These are phyloP conservation scores for Boletus vermiculosoides DNA, from an alignment of 768 basidiomycete genomes.

Conservation along the genomic window DNA sequence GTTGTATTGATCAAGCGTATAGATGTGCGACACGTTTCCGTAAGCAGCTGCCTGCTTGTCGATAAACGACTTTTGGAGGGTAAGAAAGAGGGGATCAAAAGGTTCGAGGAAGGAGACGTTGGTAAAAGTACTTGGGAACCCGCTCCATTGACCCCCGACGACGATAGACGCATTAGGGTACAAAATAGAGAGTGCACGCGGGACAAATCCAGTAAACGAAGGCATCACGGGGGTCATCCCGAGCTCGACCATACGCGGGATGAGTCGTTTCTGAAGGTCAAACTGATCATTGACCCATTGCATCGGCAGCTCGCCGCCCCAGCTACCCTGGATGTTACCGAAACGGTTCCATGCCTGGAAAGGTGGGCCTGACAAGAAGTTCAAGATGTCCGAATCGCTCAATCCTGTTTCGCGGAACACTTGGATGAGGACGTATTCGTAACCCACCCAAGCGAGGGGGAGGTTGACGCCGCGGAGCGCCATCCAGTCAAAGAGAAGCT, in stretches of 20 bases:
- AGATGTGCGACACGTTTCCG: conserved; percentile 40
- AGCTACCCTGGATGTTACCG: conserved; percentile 43
- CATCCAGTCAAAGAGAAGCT: conserved; percentile 42
- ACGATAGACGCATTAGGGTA: conserved; percentile 38
- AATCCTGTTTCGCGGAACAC: conserved; percentile 40
- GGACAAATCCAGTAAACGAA: conserved; percentile 43
- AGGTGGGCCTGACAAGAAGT: conserved; percentile 39
- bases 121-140: conserved; percentile 33
- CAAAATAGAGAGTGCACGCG: conserved; percentile 28
- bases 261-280: conserved; percentile 35
- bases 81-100: conserved; percentile 37
- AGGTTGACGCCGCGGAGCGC: conserved; percentile 41
- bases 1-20: conserved; percentile 47
- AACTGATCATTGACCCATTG: conserved; percentile 41
- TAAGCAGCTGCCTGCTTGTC: conserved; percentile 37
- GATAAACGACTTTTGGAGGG: conserved; percentile 40
- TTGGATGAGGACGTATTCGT: conserved; percentile 38
- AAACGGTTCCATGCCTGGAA: conserved; percentile 45
- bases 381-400: conserved; percentile 33
- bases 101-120: conserved; percentile 43
- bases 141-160: conserved; percentile 36
- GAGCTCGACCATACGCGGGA: conserved; percentile 40
- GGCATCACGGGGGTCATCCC: conserved; percentile 45
- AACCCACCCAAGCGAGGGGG: conserved; percentile 42
- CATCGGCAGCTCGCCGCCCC: conserved; percentile 36